Base-by-base conservation (phyloP, 495 filamentous ascomycete species). In the Penicillium manginii region DNA sequence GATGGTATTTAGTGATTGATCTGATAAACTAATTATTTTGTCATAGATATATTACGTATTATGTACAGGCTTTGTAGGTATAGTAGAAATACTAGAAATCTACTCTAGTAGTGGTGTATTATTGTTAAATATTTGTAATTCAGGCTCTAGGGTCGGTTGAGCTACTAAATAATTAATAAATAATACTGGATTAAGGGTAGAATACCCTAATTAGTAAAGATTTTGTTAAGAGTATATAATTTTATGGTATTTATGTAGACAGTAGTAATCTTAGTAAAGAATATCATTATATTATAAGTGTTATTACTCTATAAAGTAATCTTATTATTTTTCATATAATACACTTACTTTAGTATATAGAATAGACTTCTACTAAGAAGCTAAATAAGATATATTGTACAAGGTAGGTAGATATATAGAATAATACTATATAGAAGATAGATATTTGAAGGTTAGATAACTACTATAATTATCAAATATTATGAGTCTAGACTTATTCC, bases 311-410 rank as follows among this genome's bases (percentile, higher is more conserved):
- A 50, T 32, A 32, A 22, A 50, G 47, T 32, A 9, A 31, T 17
- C 10, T 11, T 14, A 31, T 29, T 50, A 18, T 50, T 50, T 17
- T 50, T 50, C 4, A 3, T 31, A 1, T 23, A 23, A 32, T 23
- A 50, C 3, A 4, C 10, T 22, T 15, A 3, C 8, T 50, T 50
- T 31, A 50, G 29, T 5, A 4, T 3, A 3, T 23, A 23, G 15
- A 50, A 50, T 14, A 11, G 47, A n/a, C 32, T 39, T 4, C 50
- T n/a, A 52, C 40, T 15, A 19, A 52, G 50, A 18, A 18, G 18
- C 18, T 40, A 32, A 18, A 52, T 18, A 18, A 37, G 29, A 52
- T 50, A n/a, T 2, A 5, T 50, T 14, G 22, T 50, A 50, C 32
- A 17, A 26, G 47, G 23, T n/a, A 23, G 47, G 17, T 7, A 31